These are phyloP conservation scores for Yamadazyma buinensis DNA, from an alignment of 1,139 yeast genomes.

Conservation along the genomic window DNA sequence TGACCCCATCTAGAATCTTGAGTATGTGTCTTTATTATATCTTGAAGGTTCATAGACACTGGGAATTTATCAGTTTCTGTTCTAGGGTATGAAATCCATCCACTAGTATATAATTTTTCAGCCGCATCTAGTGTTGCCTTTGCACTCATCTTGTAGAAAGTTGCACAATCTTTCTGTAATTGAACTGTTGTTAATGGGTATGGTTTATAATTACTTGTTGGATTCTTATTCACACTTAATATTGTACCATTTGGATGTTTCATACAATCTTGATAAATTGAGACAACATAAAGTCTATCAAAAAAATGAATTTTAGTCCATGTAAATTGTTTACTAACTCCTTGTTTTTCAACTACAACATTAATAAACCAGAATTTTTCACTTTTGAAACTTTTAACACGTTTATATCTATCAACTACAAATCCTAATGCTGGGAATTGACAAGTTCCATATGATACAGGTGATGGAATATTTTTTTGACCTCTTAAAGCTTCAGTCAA, in stretches of 20 bases:
- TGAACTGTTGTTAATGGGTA: slow-evolving; percentile 95
- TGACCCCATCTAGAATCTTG: slow-evolving; percentile 47
- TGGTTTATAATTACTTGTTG: slow-evolving; percentile 77
- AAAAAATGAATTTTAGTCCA: slow-evolving; percentile 75
- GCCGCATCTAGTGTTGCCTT: slow-evolving; percentile 81
- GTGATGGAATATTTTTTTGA: slow-evolving; percentile 16
- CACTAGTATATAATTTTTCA: slow-evolving; percentile 79
- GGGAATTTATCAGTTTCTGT: slow-evolving; percentile 95
- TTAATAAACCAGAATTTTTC: slow-evolving; percentile 81
- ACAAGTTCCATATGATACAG: slow-evolving; percentile 83
- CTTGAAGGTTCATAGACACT: slow-evolving; percentile 61
- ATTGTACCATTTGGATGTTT: slow-evolving; percentile 46
- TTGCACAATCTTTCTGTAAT: slow-evolving; percentile 81
- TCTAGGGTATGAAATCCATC: slow-evolving; percentile 91
- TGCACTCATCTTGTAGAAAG: slow-evolving; percentile 72
- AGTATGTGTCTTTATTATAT: slow-evolving; percentile 57
- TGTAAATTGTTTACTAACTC: slow-evolving; percentile 26
- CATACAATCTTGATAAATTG: slow-evolving; percentile 67
- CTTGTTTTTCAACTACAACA: slow-evolving; percentile 44
- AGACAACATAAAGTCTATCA: slow-evolving; percentile 62
- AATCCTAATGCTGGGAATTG: slow-evolving; percentile 97
- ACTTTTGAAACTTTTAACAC: slow-evolving; percentile 66
- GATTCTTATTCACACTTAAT: slow-evolving; percentile 49
- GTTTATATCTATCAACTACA: slow-evolving; percentile 86
- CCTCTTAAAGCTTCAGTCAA: slow-evolving; percentile 50